These are phyloP conservation scores for Grosmannia clavigera DNA, from an alignment of 2,329 filamentous ascomycete genomes.

Conservation along the genomic window DNA sequence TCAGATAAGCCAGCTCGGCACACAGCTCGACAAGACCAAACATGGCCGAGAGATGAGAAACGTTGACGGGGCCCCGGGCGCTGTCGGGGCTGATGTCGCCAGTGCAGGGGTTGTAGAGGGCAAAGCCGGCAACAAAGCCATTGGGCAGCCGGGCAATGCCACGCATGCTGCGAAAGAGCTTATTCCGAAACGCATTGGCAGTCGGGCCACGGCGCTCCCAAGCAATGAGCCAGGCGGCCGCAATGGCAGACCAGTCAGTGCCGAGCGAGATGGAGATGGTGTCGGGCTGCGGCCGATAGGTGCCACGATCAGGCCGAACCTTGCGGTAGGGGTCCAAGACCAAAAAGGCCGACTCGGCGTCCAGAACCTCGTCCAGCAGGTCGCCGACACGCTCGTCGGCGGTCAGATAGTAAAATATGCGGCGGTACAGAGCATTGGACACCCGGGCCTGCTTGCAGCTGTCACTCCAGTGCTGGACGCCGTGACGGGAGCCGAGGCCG, in stretches of 20 bases:
- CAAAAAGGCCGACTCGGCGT: conserved; percentile 39
- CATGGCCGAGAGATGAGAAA: conserved; percentile 44
- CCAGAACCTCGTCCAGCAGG: conserved; percentile 35
- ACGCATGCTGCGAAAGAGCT: conserved; percentile 33
- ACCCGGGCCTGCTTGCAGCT: conserved; percentile 51
- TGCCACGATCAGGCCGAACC: conserved; percentile 39
- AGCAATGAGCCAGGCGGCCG: conserved; percentile 44
- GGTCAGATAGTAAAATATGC: conserved; percentile 43
- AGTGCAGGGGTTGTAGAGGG: conserved; percentile 31
- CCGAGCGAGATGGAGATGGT: conserved; percentile 37
- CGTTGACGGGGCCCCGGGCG: conserved; percentile 28
- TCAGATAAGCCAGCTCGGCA: conserved; percentile 36
- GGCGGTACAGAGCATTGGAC: conserved; percentile 43
- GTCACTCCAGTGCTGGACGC: conserved; percentile 49
- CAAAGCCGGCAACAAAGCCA: conserved; percentile 20
- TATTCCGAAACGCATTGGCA: conserved; percentile 38
- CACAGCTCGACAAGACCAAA: conserved; percentile 48
- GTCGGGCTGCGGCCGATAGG: conserved; percentile 23
- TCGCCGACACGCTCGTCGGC: conserved; percentile 43
- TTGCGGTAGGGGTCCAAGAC: conserved; percentile 45
- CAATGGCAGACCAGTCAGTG: conserved; percentile 46
- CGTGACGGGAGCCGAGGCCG: conserved; percentile 49
- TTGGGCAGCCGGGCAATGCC: conserved; percentile 43
- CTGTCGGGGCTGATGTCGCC: conserved; percentile 39
- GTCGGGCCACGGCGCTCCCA: conserved; percentile 44